Conservation (phyloP, 1,139 yeast species). For the Protomyces inundatus region DNA sequence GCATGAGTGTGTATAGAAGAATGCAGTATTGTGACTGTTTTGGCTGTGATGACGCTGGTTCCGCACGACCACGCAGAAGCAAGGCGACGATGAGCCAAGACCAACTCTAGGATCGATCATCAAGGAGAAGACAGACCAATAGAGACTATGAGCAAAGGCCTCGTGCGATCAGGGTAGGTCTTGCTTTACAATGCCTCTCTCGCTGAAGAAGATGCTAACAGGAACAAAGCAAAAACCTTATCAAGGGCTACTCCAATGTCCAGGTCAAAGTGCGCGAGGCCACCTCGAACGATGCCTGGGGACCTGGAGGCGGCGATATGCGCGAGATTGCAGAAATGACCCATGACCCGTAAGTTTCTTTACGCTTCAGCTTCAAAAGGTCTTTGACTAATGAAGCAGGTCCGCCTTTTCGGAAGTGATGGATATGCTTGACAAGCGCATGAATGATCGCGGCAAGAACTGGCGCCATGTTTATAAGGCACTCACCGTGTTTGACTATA, state of each 20-base stretch:
- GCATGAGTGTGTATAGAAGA: too few species aligned
- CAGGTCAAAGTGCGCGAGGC: constrained; percentile 90
- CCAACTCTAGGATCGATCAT: too few species aligned
- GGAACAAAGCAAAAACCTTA: constrained; percentile 6
- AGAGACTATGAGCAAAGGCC: constrained; percentile 14
- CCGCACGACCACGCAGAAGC: too few species aligned
- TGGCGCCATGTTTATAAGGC: constrained; percentile 97
- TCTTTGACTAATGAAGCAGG: constrained; percentile 30
- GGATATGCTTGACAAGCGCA: constrained; percentile 91
- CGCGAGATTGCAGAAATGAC: constrained; percentile 77
- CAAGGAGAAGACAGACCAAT: not conserved
- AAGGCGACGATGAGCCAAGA: too few species aligned
- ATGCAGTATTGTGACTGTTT: too few species aligned
- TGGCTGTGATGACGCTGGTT: too few species aligned
- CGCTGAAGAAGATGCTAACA: not conserved
- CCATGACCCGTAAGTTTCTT: constrained; percentile 47
- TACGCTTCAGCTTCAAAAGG: not conserved
- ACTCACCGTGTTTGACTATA: constrained; percentile 77
- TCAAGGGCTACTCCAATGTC: constrained; percentile 56
- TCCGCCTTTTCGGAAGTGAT: constrained; percentile 82
- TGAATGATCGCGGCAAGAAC: constrained; percentile 94
- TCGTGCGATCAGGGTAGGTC: constrained; percentile 16
- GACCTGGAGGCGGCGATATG: constrained; percentile 79
- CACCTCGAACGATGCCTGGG: constrained; percentile 82
- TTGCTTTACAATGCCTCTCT: too few species aligned